These are phyloP conservation scores for Aureobasidium sp. DNA, from an alignment of 2,329 filamentous ascomycete species.

Conservation along the genomic window DNA sequence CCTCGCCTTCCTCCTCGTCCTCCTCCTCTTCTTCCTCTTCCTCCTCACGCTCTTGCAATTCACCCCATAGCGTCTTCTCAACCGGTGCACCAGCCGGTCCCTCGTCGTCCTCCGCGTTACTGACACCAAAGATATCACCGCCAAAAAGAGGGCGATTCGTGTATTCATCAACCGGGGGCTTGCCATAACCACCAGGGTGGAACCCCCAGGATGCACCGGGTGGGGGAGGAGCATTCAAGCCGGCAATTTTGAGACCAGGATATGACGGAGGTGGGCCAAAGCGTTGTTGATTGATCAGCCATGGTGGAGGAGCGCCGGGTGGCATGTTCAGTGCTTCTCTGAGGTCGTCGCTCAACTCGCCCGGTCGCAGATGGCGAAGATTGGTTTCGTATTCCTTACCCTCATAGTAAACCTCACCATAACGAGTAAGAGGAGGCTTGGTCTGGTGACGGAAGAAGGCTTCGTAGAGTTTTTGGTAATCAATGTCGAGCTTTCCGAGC, in stretches of 20 bases:
- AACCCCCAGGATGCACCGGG: slow-evolving; percentile 90
- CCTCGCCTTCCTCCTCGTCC: slow-evolving; percentile 59
- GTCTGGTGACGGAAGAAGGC: slow-evolving; percentile 98
- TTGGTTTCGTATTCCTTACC: slow-evolving; percentile 98
- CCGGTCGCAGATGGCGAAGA: slow-evolving; percentile 79
- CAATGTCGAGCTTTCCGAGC: slow-evolving; percentile 95
- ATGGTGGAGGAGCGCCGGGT: slow-evolving; percentile 85
- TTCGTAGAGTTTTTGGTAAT: slow-evolving; percentile 97
- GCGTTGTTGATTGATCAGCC: slow-evolving; percentile 95
- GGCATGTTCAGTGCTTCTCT: slow-evolving; percentile 93
- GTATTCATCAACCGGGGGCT: slow-evolving; percentile 89
- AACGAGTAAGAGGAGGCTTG: slow-evolving; percentile 87
- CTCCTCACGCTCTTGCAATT: slow-evolving; percentile 73
- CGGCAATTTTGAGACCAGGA: slow-evolving; percentile 88
- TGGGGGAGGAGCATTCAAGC: slow-evolving; percentile 87
- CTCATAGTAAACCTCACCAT: slow-evolving; percentile 99
- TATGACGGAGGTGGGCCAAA: slow-evolving; percentile 92
- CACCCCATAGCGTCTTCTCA: slow-evolving; percentile 86
- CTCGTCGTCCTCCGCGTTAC: slow-evolving; percentile 55
- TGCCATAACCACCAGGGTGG: slow-evolving; percentile 90
- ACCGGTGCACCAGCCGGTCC: slow-evolving; percentile 61
- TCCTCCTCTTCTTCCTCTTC: slow-evolving; percentile 61
- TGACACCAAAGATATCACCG: slow-evolving; percentile 85
- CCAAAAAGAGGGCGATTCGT: slow-evolving; percentile 78
- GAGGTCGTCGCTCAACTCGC: slow-evolving; percentile 80